phyloP scores from a whole-genome alignment of 345 rosid genomes.

The Salix dunnii region DNA sequence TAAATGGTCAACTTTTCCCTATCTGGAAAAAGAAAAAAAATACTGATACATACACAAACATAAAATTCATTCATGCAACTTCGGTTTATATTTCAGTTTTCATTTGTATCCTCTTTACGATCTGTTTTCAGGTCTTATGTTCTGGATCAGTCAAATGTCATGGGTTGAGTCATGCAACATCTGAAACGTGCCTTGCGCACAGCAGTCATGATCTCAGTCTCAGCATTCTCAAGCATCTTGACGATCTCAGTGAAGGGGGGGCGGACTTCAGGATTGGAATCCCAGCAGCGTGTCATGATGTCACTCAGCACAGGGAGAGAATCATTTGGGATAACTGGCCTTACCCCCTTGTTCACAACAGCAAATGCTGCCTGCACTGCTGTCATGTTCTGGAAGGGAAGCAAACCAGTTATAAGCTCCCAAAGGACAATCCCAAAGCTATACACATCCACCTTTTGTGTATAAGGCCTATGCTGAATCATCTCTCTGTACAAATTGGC shows the following conservation, averaged over 20 bases:
- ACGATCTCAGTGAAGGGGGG: slow-evolving; percentile 25
- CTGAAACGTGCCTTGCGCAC: slow-evolving; percentile 35
- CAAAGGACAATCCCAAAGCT: slow-evolving; percentile 35
- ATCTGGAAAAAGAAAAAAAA: not conserved
- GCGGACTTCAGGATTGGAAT: slow-evolving; percentile 26
- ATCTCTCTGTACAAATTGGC: slow-evolving; percentile 20
- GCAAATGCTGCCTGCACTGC: slow-evolving; percentile 38
- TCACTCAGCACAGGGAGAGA: slow-evolving; percentile 25
- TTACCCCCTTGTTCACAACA: slow-evolving; percentile 28
- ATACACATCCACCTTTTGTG: slow-evolving; percentile 32
- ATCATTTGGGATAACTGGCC: slow-evolving; percentile 27
- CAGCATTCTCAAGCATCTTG: slow-evolving; percentile 28
- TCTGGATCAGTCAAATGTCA: slow-evolving; percentile 24
- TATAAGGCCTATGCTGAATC: slow-evolving; percentile 33
- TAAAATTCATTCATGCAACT: not conserved
- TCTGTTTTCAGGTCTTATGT: not conserved
- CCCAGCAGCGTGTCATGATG: slow-evolving; percentile 35
- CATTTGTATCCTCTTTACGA: not conserved
- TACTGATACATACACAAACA: slow-evolving; percentile 1
- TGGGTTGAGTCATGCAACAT: slow-evolving; percentile 29
- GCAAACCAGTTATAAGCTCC: slow-evolving; percentile 30
- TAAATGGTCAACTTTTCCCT: not conserved
- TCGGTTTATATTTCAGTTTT: not conserved
- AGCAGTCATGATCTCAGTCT: slow-evolving; percentile 25
- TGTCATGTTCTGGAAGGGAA: slow-evolving; percentile 34